These are phyloP conservation scores for Astragalus membranaceus DNA, from an alignment of 306 rosid species.

Conservation along the genomic window DNA sequence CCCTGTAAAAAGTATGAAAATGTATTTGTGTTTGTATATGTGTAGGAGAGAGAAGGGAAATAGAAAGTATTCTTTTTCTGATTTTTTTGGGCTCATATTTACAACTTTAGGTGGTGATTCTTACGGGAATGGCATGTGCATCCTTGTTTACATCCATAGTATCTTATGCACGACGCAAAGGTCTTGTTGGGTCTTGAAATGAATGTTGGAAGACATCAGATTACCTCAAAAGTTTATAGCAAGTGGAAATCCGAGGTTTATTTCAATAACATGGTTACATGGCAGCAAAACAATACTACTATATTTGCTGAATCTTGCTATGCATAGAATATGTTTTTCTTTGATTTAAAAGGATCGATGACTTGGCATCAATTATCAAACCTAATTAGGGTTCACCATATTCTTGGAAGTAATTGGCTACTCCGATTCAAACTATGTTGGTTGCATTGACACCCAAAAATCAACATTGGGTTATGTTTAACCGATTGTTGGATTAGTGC, in stretches of 20 bases:
- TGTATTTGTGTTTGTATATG: neutral
- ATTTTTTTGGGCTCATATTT: neutral
- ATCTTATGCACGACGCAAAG: constrained; percentile 81
- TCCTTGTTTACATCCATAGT: constrained; percentile 51
- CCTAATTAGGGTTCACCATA: no score
- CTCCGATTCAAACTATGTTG: no score
- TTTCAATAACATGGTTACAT: neutral
- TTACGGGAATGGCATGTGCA: constrained; percentile 49
- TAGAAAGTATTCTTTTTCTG: neutral
- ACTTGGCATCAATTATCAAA: no score
- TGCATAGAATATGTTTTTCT: no score
- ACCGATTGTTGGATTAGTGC: no score
- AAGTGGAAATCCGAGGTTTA: neutral
- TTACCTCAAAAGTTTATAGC: neutral
- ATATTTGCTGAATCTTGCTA: neutral
- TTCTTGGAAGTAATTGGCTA: no score
- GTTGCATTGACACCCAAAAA: no score
- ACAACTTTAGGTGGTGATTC: constrained; percentile 59
- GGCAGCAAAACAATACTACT: neutral
- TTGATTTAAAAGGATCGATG: no score
- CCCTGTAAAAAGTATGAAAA: neutral
- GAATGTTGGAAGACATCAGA: neutral
- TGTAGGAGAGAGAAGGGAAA: neutral
- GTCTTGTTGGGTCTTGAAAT: constrained; percentile 79
- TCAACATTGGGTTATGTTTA: no score